A percentile compares a stretch with the other conserved stretches of the same genome.
Evolutionary conservation across 129 eudicot species (phyloP).

Genomic region (Saposhnikovia divaricata): DNA sequence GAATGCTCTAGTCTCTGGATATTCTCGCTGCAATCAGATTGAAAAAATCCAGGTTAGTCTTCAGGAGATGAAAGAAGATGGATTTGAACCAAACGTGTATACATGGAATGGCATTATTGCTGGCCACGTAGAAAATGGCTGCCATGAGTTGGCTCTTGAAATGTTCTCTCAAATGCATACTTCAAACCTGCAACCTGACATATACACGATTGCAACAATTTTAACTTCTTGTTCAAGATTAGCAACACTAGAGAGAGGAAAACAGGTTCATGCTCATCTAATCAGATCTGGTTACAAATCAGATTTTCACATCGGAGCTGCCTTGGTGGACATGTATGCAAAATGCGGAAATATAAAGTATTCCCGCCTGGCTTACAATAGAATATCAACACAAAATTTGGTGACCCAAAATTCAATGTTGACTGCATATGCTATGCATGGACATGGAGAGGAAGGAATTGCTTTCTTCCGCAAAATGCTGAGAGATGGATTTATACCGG

Average conservation of each 20-base stretch:
- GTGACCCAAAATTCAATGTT: slow-evolving; percentile 18
- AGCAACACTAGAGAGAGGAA: slow-evolving; percentile 18
- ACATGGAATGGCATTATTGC: slow-evolving; percentile 16
- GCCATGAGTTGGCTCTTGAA: slow-evolving; percentile 7
- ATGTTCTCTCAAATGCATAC: slow-evolving; percentile 9
- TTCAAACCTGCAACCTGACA: slow-evolving; percentile 12
- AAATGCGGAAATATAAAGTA: slow-evolving; percentile 8
- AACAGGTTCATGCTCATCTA: slow-evolving; percentile 14
- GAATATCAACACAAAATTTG: slow-evolving; percentile 7
- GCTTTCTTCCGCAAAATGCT: slow-evolving; percentile 9
- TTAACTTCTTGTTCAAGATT: slow-evolving; percentile 16
- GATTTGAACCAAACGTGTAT: slow-evolving; percentile 17
- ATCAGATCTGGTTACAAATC: slow-evolving; percentile 7
- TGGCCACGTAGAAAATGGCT: not conserved
- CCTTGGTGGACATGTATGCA: slow-evolving; percentile 13
- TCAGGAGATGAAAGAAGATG: slow-evolving; percentile 16
- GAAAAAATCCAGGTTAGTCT: slow-evolving; percentile 2
- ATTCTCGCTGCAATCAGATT: slow-evolving; percentile 11
- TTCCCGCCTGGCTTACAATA: not conserved
- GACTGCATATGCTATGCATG: slow-evolving; percentile 20
- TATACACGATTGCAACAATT: slow-evolving; percentile 8
- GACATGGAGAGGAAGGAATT: slow-evolving; percentile 14
- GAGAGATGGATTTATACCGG: slow-evolving; percentile 1
- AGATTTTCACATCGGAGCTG: slow-evolving; percentile 3
- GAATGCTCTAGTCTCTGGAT: slow-evolving; percentile 14